A percentile compares a stretch with the other conserved stretches of the same genome.
phyloP scores from a whole-genome alignment of 208 protist species.

The Leishmania aethiopica region DNA sequence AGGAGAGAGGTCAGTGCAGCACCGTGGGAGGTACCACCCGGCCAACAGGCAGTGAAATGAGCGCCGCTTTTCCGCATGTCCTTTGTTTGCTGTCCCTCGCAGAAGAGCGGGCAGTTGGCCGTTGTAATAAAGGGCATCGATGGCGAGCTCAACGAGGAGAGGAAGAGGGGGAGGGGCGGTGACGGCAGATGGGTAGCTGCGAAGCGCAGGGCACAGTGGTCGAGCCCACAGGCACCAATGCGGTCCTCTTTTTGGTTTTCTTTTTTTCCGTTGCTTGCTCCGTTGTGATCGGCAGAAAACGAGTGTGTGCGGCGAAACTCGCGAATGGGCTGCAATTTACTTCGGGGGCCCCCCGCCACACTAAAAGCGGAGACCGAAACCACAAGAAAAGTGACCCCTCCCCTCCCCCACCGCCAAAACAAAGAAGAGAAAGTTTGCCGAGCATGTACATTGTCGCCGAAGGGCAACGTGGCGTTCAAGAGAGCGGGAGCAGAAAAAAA shows the following conservation, averaged over 20 bases:
- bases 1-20: neutral
- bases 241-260: too few relatives aligned
- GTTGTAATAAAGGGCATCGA: neutral
- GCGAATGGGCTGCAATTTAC: too few relatives aligned
- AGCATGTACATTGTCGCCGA: neutral
- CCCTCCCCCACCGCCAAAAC: too few relatives aligned
- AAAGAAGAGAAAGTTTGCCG: too few relatives aligned
- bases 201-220: neutral
- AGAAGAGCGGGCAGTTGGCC: too few relatives aligned
- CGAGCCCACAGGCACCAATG: neutral
- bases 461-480: neutral
- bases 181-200: neutral
- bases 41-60: neutral
- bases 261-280: neutral
- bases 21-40: neutral
- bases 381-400: too few relatives aligned
- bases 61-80: neutral
- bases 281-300: too few relatives aligned
- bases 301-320: too few relatives aligned
- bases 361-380: too few relatives aligned
- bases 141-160: neutral
- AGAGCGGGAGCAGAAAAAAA: neutral
- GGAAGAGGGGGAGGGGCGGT: neutral
- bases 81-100: neutral
- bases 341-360: too few relatives aligned